Base-by-base conservation (phyloP, 78 protist species). In the Dictyostelium brefeldianum region DNA sequence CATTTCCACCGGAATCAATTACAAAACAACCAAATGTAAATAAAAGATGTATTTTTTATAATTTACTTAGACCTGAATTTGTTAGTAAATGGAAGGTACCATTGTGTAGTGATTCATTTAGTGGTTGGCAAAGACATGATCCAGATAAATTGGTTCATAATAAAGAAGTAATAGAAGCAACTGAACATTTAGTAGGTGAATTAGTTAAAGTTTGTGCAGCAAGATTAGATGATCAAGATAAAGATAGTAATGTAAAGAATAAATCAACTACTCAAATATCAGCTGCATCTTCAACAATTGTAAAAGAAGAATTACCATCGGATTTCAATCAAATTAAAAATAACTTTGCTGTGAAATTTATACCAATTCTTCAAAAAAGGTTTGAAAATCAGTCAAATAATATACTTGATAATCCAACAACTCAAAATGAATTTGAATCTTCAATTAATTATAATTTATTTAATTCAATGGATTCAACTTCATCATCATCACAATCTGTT, bases 1-100 rank as follows among this genome's bases (percentile, higher is more conserved):
- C 97, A 8, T 83, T 95, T 36, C 97, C 97, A 15, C 97, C 97
- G 0, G 97, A 95, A 51, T 80, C 93, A 50, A 17, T 87, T 27
- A 48, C 59, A 9, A 74, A 65, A 64, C 83, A 75, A 36, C 73
- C 83, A 5, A 51, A 80, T 85, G 25, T 80, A 8, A 83, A 94
- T 17, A 81, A 64, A n/a, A 69, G 95, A 29, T 47, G 89, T 73
- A 90, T 95, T 14, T 89, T 90, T 75, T 95, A 77, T 43, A 80
- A 95, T 53, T 47, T 95, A 20, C 15, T 95, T 2, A 14, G 97
- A 54, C 97, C 97, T 14, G 97, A 95, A 46, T 84, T 95, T 73
- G 78, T 81, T 9, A 62, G 87, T 27, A 75, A 80, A 53, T 74
- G 89, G 89, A 41, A 36, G 10, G 36, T 43, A 27, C 96, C 96